Percentiles rank a stretch among this genome's conserved stretches.
phyloP scores from a whole-genome alignment of 2,329 filamentous ascomycete species.

The Ceratocystis huliohia region DNA sequence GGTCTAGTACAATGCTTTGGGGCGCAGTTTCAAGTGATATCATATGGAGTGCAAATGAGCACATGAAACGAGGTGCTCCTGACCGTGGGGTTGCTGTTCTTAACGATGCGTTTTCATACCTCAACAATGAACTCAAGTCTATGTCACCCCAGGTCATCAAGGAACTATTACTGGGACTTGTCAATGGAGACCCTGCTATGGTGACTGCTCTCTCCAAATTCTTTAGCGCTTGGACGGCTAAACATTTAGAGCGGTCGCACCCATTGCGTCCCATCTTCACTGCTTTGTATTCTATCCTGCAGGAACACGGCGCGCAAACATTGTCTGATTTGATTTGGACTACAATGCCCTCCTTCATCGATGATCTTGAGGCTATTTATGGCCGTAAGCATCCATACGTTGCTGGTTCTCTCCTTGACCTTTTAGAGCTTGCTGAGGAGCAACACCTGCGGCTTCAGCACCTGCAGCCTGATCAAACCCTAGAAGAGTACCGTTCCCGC shows the following conservation, averaged over 20 bases:
- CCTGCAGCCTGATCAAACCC: constrained; percentile 15
- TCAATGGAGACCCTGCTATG: constrained; percentile 34
- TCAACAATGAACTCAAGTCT: constrained; percentile 33
- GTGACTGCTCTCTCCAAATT: constrained; percentile 37
- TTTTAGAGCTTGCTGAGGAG: constrained; percentile 16
- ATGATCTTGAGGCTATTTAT: constrained; percentile 35
- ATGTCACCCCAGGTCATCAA: constrained; percentile 34
- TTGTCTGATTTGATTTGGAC: constrained; percentile 35
- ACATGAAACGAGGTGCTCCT: constrained; percentile 31
- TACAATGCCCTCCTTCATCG: constrained; percentile 32
- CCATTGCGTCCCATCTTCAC: constrained; percentile 34
- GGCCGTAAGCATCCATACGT: constrained; percentile 34
- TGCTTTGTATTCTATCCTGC: constrained; percentile 34
- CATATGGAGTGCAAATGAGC: constrained; percentile 34
- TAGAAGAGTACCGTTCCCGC: constrained; percentile 32
- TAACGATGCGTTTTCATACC: constrained; percentile 34
- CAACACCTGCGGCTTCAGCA: constrained; percentile 3
- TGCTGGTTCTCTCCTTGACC: constrained; percentile 26
- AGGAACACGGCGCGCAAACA: constrained; percentile 33
- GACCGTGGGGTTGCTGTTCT: constrained; percentile 32
- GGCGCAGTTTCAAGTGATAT: constrained; percentile 34
- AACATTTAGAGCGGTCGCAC: constrained; percentile 33
- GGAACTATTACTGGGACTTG: constrained; percentile 34
- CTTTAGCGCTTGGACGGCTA: constrained; percentile 33
- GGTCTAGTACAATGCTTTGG: constrained; percentile 34